A percentile compares a stretch with the other conserved stretches of the same genome.
These are phyloP conservation scores for Neofusicoccum laricinum DNA, from an alignment of 2,329 filamentous ascomycete genomes.

Conservation along the genomic window DNA sequence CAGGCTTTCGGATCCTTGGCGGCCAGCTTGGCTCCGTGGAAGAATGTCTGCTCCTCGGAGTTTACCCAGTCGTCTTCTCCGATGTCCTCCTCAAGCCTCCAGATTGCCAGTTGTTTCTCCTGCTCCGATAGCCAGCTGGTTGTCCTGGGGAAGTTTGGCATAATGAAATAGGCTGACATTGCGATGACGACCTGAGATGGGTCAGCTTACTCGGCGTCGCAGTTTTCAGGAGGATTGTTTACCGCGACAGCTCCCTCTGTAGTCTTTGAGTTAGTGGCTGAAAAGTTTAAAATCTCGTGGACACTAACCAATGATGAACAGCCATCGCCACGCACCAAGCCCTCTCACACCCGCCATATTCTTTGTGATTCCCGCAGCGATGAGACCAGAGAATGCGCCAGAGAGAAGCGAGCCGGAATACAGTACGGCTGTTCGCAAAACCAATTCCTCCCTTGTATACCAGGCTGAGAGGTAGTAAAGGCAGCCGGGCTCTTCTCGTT, in stretches of 20 bases:
- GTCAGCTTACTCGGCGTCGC: not conserved
- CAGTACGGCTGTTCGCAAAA: constrained; percentile 51
- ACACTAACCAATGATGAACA: constrained; percentile 19
- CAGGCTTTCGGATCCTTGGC: constrained; percentile 33
- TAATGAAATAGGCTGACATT: not conserved
- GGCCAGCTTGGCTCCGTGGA: constrained; percentile 31
- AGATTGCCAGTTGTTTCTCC: constrained; percentile 16
- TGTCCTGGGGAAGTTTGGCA: constrained; percentile 7
- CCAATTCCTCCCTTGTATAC: constrained; percentile 54
- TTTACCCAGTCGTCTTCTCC: constrained; percentile 31
- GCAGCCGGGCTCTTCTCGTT: constrained; percentile 33
- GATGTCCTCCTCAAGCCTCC: constrained; percentile 32
- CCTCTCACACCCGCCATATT: constrained; percentile 33
- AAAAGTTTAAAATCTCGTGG: not conserved
- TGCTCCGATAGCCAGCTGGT: not conserved
- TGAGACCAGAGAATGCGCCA: constrained; percentile 53
- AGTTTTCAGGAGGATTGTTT: not conserved
- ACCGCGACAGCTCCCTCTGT: constrained; percentile 1
- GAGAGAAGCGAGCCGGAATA: constrained; percentile 51
- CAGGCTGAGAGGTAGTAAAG: constrained; percentile 51
- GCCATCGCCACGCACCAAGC: constrained; percentile 36
- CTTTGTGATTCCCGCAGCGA: constrained; percentile 51
- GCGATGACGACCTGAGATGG: not conserved
- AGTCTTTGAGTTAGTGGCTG: not conserved
- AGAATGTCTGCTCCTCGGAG: constrained; percentile 29